phyloP scores from a whole-genome alignment of 1,284 basidiomycete species.

The Ceratobasidium theobromae region DNA sequence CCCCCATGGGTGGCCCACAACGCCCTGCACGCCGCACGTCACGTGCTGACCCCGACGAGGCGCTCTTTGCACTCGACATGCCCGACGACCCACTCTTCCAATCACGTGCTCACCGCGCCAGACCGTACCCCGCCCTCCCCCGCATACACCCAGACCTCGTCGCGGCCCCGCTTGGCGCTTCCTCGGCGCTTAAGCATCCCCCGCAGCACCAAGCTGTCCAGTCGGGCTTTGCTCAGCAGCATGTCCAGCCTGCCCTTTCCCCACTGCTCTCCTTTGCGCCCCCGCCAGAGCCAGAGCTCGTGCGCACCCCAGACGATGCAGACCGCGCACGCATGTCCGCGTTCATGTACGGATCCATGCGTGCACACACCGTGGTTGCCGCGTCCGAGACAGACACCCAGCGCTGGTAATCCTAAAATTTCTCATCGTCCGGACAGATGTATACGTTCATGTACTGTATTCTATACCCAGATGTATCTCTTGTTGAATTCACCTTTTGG shows the following conservation, averaged over 20 bases:
- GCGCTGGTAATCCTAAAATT: slow-evolving; percentile 10
- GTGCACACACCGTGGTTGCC: slow-evolving; percentile 7
- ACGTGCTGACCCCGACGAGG: slow-evolving; percentile 9
- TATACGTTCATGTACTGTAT: slow-evolving; percentile 1
- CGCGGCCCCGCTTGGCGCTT: not conserved
- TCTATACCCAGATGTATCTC: slow-evolving; percentile 24
- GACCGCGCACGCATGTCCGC: slow-evolving; percentile 25
- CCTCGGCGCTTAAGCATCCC: slow-evolving; percentile 15
- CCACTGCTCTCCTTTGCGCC: not conserved
- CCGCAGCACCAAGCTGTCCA: not conserved
- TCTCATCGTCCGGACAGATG: not conserved
- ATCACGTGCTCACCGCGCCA: not conserved
- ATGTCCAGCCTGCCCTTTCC: not conserved
- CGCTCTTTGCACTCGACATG: slow-evolving; percentile 29
- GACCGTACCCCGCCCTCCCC: slow-evolving; percentile 18
- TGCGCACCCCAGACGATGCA: slow-evolving; percentile 9
- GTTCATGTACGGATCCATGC: slow-evolving; percentile 30
- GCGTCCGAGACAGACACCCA: slow-evolving; percentile 18
- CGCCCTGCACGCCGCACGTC: slow-evolving; percentile 1
- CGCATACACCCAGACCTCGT: slow-evolving; percentile 8
- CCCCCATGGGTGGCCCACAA: slow-evolving; percentile 4
- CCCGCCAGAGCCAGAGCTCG: not conserved
- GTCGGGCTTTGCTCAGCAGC: not conserved
- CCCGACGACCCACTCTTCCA: slow-evolving; percentile 15
- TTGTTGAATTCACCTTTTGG: not conserved